Evolutionary conservation across 163 green algal species (phyloP).

Genomic region (Prototheca wickerhamii): DNA sequence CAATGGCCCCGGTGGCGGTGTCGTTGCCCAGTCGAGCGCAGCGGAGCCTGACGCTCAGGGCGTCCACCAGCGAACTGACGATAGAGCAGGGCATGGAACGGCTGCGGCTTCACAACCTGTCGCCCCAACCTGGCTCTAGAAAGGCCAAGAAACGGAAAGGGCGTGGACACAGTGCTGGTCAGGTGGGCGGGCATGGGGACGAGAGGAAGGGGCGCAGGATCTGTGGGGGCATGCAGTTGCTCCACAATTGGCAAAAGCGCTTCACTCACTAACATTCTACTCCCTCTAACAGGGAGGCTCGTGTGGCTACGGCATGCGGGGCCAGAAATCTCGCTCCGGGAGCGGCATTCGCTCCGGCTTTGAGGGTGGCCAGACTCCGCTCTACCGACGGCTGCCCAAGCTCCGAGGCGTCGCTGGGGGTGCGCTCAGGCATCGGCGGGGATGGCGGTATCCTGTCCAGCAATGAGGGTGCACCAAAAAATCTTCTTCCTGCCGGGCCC

Average conservation of each 20-base stretch:
- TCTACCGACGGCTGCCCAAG: constrained; percentile 95
- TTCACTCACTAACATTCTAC: not conserved
- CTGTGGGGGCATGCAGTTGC: not conserved
- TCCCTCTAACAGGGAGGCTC: constrained; percentile 60
- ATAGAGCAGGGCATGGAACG: constrained; percentile 43
- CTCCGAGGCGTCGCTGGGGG: constrained; percentile 94
- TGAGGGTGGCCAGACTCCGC: constrained; percentile 93
- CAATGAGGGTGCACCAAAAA: not conserved
- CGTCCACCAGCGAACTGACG: not conserved
- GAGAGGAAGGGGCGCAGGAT: not conserved
- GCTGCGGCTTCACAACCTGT: constrained; percentile 86
- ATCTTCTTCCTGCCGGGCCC: not conserved
- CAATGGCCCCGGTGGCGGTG: no score
- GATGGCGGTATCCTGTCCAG: not conserved
- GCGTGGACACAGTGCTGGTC: constrained; percentile 81
- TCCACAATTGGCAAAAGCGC: not conserved
- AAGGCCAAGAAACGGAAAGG: constrained; percentile 80
- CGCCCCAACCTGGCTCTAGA: constrained; percentile 70
- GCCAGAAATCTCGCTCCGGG: constrained; percentile 91
- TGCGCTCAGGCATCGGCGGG: constrained; percentile 11
- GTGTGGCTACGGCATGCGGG: constrained; percentile 91
- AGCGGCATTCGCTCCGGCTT: constrained; percentile 77
- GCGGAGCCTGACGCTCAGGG: not conserved
- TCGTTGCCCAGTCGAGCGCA: constrained; percentile 4
- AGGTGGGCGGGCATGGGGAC: constrained; percentile 43